Conservation (phyloP, 2,329 filamentous ascomycete genomes). For the Emergomyces pasteurianus region DNA sequence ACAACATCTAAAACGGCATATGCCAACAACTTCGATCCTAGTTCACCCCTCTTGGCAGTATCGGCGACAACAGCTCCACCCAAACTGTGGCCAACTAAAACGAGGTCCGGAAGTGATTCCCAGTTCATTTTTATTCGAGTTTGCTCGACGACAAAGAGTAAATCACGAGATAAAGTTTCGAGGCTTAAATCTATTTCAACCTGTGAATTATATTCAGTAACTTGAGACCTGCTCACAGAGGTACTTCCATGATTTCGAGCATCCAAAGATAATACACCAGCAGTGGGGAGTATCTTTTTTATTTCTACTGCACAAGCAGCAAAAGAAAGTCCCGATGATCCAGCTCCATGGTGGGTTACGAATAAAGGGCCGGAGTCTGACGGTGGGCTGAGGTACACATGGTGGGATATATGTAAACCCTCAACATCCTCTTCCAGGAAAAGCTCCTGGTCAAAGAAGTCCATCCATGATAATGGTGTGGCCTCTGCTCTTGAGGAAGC, state of each 20-base stretch:
- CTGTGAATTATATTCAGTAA: constrained; percentile 17
- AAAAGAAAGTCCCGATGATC: constrained; percentile 87
- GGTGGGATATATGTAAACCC: constrained; percentile 49
- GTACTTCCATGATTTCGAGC: constrained; percentile 77
- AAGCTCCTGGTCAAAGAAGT: constrained; percentile 82
- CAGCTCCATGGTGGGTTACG: constrained; percentile 88
- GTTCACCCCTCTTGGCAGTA: constrained; percentile 53
- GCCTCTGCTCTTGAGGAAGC: constrained; percentile 4
- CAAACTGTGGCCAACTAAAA: constrained; percentile 84
- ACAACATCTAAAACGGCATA: constrained; percentile 92
- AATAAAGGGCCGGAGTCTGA: constrained; percentile 63
- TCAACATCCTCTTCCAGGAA: constrained; percentile 43
- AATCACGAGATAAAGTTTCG: constrained; percentile 58
- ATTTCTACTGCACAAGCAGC: constrained; percentile 69
- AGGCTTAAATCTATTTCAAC: constrained; percentile 56
- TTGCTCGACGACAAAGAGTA: constrained; percentile 56
- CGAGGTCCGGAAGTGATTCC: constrained; percentile 57
- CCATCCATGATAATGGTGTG: constrained; percentile 68
- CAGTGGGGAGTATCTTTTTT: constrained; percentile 60
- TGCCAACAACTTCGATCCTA: constrained; percentile 61
- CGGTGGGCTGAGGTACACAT: constrained; percentile 81
- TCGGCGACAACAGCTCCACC: constrained; percentile 86
- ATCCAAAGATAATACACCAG: constrained; percentile 75
- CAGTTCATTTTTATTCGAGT: constrained; percentile 60
- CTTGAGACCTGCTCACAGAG: constrained; percentile 18